These are phyloP conservation scores for Ochromonas danica DNA, from an alignment of 108 stramenopile genomes.

Conservation along the genomic window DNA sequence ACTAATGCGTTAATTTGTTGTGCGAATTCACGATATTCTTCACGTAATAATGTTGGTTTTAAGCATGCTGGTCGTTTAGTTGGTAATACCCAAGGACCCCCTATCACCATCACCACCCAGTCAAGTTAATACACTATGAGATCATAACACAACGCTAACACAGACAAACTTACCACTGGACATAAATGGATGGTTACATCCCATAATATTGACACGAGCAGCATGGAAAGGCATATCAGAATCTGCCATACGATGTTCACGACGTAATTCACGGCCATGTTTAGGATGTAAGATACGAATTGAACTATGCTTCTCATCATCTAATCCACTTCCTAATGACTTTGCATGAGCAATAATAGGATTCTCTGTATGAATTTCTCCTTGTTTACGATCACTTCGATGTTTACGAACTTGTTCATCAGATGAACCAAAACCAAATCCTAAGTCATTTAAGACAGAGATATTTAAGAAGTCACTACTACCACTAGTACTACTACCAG, in stretches of 20 bases:
- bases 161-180: slow-evolving; percentile 7
- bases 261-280: background rate
- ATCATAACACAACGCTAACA: background rate
- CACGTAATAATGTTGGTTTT: background rate
- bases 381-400: too few species aligned
- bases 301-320: background rate
- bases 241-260: slow-evolving; percentile 3
- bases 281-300: background rate
- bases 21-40: slow-evolving; percentile 8
- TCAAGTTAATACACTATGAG: background rate
- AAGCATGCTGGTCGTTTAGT: background rate
- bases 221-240: slow-evolving; percentile 22
- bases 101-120: background rate
- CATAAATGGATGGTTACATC: slow-evolving; percentile 8
- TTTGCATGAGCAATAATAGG: background rate
- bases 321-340: background rate
- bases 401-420: background rate
- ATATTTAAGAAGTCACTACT: too few species aligned
- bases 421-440: background rate
- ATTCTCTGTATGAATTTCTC: too few species aligned
- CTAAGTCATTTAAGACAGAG: background rate
- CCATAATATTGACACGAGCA: slow-evolving; percentile 20
- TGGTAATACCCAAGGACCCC: slow-evolving; percentile 21
- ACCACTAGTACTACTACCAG: too few species aligned
- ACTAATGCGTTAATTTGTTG: slow-evolving; percentile 1